Evolutionary conservation across 345 rosid genomes (phyloP).

Genomic region (Linum usitatissimum): DNA sequence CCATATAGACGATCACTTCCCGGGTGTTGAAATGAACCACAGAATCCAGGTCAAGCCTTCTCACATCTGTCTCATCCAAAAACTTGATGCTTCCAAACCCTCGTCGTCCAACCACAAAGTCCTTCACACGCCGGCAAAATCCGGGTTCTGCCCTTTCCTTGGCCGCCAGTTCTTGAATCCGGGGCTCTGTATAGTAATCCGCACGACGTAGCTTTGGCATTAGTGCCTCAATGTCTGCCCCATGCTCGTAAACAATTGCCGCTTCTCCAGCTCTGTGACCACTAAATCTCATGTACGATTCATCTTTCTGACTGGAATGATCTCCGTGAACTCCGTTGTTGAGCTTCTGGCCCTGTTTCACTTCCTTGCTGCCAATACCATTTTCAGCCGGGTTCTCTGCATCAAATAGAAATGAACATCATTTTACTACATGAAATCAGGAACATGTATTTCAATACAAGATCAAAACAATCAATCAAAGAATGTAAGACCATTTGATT

Average conservation of each 20-base stretch:
- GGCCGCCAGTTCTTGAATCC: conserved; percentile 84
- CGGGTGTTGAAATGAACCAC: conserved; percentile 73
- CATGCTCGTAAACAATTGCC: conserved; percentile 70
- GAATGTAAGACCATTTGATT: too few species aligned
- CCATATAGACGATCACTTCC: conserved; percentile 94
- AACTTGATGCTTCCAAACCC: conserved; percentile 85
- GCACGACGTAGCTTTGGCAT: conserved; percentile 79
- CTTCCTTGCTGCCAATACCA: conserved; percentile 30
- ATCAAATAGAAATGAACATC: conserved; percentile 5
- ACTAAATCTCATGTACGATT: conserved; percentile 37
- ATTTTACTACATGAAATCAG: not conserved
- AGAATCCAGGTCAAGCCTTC: conserved; percentile 67
- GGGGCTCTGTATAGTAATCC: conserved; percentile 88
- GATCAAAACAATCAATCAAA: not conserved
- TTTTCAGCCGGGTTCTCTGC: conserved; percentile 38
- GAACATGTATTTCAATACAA: not conserved
- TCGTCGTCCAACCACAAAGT: conserved; percentile 78
- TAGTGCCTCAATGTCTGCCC: conserved; percentile 74
- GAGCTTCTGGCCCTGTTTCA: conserved; percentile 34
- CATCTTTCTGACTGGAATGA: conserved; percentile 22
- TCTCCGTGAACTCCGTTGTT: conserved; percentile 44
- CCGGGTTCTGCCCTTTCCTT: conserved; percentile 80
- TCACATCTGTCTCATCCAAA: conserved; percentile 77
- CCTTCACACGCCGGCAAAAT: conserved; percentile 56
- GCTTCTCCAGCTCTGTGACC: conserved; percentile 76